Evolutionary conservation across 805 yeast species (phyloP).

Genomic region (Candida sithepensis): DNA sequence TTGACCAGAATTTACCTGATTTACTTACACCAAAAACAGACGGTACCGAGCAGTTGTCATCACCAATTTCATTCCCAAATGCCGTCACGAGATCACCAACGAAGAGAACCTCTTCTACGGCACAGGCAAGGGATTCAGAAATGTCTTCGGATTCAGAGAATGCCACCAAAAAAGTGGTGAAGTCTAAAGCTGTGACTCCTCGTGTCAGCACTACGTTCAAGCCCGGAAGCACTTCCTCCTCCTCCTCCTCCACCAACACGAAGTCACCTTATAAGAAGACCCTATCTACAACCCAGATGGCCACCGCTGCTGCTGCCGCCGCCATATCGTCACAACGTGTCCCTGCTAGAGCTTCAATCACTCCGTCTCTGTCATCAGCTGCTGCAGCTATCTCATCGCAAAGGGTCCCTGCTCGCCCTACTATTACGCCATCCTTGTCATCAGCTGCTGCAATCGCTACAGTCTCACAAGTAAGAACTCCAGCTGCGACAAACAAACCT

Average conservation of each 20-base stretch:
- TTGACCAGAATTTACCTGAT: not conserved
- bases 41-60: not conserved
- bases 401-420: conserved; percentile 13
- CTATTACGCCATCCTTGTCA: conserved; percentile 14
- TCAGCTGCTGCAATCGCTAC: conserved; percentile 24
- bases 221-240: no score
- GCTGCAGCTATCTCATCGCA: conserved; percentile 23
- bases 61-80: not conserved
- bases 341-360: conserved; percentile 11
- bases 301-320: conserved; percentile 29
- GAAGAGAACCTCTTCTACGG: conserved; percentile 8
- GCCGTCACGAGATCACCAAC: not conserved
- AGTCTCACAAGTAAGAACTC: conserved; percentile 9
- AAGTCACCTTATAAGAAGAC: conserved; percentile 11
- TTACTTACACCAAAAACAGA: not conserved
- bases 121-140: conserved; percentile 7
- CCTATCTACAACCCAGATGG: conserved; percentile 24
- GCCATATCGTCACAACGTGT: conserved; percentile 19
- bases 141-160: not conserved
- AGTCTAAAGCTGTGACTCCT: not conserved
- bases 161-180: not conserved
- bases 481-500: not conserved
- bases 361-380: conserved; percentile 19
- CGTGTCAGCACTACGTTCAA: not conserved
- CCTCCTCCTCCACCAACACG: not conserved